Evolutionary conservation across 208 protist genomes (phyloP).

Genomic region (Zelonia costaricensis): DNA sequence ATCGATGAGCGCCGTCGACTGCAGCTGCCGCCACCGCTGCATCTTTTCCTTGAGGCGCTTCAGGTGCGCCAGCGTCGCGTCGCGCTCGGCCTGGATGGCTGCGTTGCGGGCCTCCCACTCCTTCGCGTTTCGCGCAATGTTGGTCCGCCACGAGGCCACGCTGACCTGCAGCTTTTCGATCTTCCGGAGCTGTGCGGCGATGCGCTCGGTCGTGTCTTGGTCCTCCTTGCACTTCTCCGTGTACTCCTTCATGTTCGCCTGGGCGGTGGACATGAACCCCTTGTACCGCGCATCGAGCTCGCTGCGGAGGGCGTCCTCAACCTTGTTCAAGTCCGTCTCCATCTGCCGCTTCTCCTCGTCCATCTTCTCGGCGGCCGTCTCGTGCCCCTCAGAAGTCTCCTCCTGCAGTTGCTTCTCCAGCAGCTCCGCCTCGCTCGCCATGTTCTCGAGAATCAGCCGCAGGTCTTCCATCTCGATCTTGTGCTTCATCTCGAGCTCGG

Average conservation of each 20-base stretch:
- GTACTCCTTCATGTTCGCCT: slow-evolving; percentile 95
- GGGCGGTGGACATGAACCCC: slow-evolving; percentile 90
- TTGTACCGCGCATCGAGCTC: slow-evolving; percentile 90
- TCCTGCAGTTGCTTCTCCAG: slow-evolving; percentile 90
- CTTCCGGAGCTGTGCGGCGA: slow-evolving; percentile 89
- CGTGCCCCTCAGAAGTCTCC: slow-evolving; percentile 82
- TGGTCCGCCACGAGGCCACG: slow-evolving; percentile 90
- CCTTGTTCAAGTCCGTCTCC: slow-evolving; percentile 73
- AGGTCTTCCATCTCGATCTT: slow-evolving; percentile 79
- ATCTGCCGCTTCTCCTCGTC: slow-evolving; percentile 92
- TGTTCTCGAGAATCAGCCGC: slow-evolving; percentile 91
- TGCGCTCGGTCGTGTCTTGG: slow-evolving; percentile 89
- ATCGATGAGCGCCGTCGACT: slow-evolving; percentile 82
- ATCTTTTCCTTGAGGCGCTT: slow-evolving; percentile 95
- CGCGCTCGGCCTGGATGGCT: slow-evolving; percentile 91
- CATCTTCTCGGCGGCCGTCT: slow-evolving; percentile 92
- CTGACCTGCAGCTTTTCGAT: slow-evolving; percentile 95
- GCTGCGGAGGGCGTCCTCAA: slow-evolving; percentile 63
- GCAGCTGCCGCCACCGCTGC: slow-evolving; percentile 90
- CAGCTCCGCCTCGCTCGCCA: slow-evolving; percentile 84
- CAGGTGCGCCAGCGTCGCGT: slow-evolving; percentile 89
- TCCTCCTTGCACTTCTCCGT: slow-evolving; percentile 95
- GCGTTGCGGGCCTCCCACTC: slow-evolving; percentile 94
- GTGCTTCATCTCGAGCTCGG: slow-evolving; percentile 85
- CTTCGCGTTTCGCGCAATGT: slow-evolving; percentile 85